A percentile compares a stretch with the other conserved stretches of the same genome.
Conservation (phyloP, 441 rosid genomes). For the Gossypium davidsonii region DNA sequence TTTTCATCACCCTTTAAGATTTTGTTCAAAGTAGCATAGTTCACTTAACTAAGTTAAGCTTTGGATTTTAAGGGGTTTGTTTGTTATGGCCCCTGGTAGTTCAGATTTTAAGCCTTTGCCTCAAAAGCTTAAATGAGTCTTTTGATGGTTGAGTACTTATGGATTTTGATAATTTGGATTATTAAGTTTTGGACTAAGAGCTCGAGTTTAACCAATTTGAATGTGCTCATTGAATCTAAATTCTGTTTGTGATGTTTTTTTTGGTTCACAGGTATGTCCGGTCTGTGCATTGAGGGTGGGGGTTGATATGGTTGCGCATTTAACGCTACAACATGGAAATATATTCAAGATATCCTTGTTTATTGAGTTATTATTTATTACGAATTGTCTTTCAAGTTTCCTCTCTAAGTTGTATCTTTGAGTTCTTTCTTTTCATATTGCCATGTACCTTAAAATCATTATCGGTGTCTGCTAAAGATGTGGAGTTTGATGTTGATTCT, state of each 20-base stretch:
- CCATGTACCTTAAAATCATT: background rate
- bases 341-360: conserved; percentile 85
- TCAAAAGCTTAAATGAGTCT: background rate
- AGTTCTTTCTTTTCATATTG: background rate
- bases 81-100: background rate
- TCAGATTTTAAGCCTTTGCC: background rate
- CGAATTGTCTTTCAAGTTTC: background rate
- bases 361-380: conserved; percentile 9
- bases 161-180: background rate
- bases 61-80: background rate
- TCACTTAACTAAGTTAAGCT: background rate
- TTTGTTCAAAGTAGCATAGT: background rate
- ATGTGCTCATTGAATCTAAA: background rate
- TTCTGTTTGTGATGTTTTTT: conserved; percentile 19
- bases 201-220: background rate
- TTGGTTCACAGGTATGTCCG: conserved; percentile 71
- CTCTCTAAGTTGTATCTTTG: background rate
- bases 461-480: background rate
- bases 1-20: background rate
- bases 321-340: conserved; percentile 84
- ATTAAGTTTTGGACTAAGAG: background rate
- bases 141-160: background rate
- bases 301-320: conserved; percentile 90
- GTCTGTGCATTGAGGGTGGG: conserved; percentile 83
- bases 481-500: background rate